Evolutionary conservation across 768 basidiomycete genomes (phyloP), one percentile per base, ranked within the genome.

Genomic region (Psilocybe cubensis): DNA sequence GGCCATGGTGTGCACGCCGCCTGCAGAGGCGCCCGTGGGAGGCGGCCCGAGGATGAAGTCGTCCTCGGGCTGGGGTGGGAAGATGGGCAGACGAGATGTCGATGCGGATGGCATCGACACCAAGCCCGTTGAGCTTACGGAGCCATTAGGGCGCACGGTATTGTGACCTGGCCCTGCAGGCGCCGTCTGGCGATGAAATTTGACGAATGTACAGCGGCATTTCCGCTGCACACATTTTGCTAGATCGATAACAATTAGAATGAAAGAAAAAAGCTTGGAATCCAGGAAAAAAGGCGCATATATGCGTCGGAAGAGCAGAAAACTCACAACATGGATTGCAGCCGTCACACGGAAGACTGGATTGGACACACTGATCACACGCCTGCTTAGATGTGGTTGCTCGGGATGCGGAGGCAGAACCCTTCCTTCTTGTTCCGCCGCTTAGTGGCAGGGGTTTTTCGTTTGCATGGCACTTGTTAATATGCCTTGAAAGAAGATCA

Each of bases 381-480:
- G 89, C 87, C 68, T 92, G 89, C 67, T 91, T 92, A 14, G 87
- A 87, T 8, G 89, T 90, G 3, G 88, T 86, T 2, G 90, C 89
- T 20, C 89, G 78, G 3, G 89, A 84, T 0, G 87, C 83, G 1
- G 86, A 82, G 0, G 85, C 80, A 0, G 83, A 78, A 20, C 88
- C 88, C 63, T 89, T 89, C 57, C 89, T 76, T n/a, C 89, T 75
- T 6, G 79, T 67, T 17, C 50, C 50, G 2, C 78, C 54, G 2
- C 77, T 68, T 4, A 65, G 70, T 0, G 77, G 74, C 4, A 75
- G 63, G 1, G 78, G 76, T 64, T 90, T 91, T 76, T 92, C 90
- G 62, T 82, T 82, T 3, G 91, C 83, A 68, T 94, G 92, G 65
- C 92, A 94, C 65, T 94, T 94, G 72, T 94, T 93, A 60, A 93